Evolutionary conservation across 352 stramenopile species (phyloP).

Genomic region (Globisporangium okanoganense): DNA sequence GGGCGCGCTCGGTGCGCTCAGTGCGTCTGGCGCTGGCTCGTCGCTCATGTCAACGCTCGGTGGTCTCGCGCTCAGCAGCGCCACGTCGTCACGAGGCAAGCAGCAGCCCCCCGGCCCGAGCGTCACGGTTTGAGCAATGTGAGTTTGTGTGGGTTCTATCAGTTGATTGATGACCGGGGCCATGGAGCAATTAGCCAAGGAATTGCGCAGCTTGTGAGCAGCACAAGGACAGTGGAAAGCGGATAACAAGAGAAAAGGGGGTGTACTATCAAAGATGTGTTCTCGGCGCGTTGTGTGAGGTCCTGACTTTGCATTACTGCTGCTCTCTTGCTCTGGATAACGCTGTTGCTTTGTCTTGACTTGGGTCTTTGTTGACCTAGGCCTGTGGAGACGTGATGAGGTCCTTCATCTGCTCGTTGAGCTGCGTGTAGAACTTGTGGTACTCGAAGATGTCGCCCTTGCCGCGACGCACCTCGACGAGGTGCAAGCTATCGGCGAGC

Average conservation of each 20-base stretch:
- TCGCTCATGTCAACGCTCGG: slow-evolving; percentile 77
- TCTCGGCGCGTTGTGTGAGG: no score
- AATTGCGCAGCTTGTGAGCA: no score
- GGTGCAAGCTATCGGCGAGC: slow-evolving; percentile 76
- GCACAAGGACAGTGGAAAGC: no score
- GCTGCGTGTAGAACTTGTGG: slow-evolving; percentile 88
- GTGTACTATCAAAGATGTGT: no score
- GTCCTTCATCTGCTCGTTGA: slow-evolving; percentile 87
- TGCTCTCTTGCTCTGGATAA: background rate
- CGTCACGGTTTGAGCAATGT: slow-evolving; percentile 36
- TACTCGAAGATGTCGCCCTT: slow-evolving; percentile 92
- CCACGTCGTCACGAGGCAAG: slow-evolving; percentile 2
- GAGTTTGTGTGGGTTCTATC: background rate
- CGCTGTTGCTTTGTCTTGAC: no score
- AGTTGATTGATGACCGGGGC: no score
- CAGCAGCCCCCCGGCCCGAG: slow-evolving; percentile 19
- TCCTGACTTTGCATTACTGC: no score
- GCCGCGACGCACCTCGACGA: slow-evolving; percentile 87
- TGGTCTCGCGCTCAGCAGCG: slow-evolving; percentile 54
- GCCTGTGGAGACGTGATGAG: slow-evolving; percentile 42
- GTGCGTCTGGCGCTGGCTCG: slow-evolving; percentile 60
- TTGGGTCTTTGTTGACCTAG: no score
- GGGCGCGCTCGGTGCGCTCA: slow-evolving; percentile 62
- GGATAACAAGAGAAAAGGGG: no score
- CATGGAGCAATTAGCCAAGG: no score